Evolutionary conservation across 257 asterid species (phyloP).

Genomic region (Plantago ovata): DNA sequence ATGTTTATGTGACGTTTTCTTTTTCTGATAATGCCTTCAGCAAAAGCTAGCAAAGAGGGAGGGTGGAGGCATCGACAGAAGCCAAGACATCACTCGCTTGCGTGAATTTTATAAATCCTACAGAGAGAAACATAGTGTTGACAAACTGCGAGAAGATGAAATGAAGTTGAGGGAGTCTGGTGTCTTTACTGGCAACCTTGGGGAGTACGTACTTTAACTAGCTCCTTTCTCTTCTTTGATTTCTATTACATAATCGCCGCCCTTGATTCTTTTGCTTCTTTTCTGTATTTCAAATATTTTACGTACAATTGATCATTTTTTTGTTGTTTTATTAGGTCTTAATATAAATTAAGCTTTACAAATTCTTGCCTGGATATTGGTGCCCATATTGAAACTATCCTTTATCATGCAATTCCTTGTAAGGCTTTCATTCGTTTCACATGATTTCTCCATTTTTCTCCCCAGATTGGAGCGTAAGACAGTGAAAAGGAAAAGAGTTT

Average conservation of each 20-base stretch:
- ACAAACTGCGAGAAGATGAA: constrained; percentile 85
- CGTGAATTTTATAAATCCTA: constrained; percentile 77
- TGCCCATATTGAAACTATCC: neutral
- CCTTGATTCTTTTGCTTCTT: constrained; percentile 14
- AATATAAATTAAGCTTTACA: constrained; percentile 1
- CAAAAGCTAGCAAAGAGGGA: constrained; percentile 94
- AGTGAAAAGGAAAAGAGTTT: constrained; percentile 72
- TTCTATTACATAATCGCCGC: constrained; percentile 1
- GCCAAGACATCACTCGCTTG: constrained; percentile 82
- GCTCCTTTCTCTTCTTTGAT: neutral
- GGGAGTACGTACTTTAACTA: constrained; percentile 72
- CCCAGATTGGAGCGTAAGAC: constrained; percentile 89
- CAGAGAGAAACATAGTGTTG: constrained; percentile 73
- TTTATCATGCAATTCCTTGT: constrained; percentile 11
- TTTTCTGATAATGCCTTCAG: constrained; percentile 37
- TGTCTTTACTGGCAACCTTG: constrained; percentile 84
- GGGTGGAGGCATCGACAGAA: constrained; percentile 84
- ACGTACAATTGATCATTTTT: too few relatives aligned
- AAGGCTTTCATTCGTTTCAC: constrained; percentile 6
- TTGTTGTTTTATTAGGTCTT: neutral
- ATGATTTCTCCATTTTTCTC: constrained; percentile 16
- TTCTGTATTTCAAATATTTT: neutral
- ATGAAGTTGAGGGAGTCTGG: constrained; percentile 88
- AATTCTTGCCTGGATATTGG: neutral
- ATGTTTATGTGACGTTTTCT: constrained; percentile 14